Evolutionary conservation across 768 basidiomycete species (phyloP), one percentile per base, ranked within the genome.

Genomic region (Cystofilobasidium ferigula): DNA sequence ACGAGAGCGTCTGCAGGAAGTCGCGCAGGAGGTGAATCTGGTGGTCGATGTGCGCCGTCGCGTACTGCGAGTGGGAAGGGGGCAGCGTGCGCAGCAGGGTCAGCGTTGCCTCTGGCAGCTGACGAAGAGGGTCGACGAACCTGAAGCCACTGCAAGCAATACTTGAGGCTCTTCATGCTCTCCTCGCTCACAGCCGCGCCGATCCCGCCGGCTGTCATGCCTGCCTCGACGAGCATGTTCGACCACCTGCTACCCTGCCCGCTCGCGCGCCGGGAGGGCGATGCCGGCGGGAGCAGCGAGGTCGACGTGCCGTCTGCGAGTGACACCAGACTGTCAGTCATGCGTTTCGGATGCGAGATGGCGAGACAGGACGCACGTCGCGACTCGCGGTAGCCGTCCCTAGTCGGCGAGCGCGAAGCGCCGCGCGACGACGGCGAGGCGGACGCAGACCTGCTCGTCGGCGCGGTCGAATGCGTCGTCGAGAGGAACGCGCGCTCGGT

Each of bases 121-220:
- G n/a, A n/a, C n/a, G n/a, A 30, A n/a, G 38, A 30, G 2, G 42
- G 34, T 5, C 42, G 34, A 61, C 62, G 22, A 35, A 69, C 64
- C 79, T 88, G 86, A 22, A 94, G 79, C 89, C 89, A 93, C 64
- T 88, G 83, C 34, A 94, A 74, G 76, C 88, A 90, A 73, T 92
- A 93, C 73, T 85, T 84, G 45, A 94, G 76, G 61, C 87, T 80
- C 63, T 87, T 80, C 86, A 94, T 87, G 72, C 85, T 90, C 75
- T 93, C 91, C 69, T 92, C 89, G 74, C 89, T 90, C 36, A 93
- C 79, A 10, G 91, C 90, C 0, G 88, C 89, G 64, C 89, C 83
- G 38, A 94, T 79, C 0, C 90, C 90, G 32, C 72, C 72, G 10
- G 71, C 71, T 0, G 71, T 69, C 40, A 70, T 63, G 18, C 90